Evolutionary conservation across 176 grass and related monocot species (phyloP), one percentile per base, ranked within the genome.

Genomic region (Saccharum officinarum): DNA sequence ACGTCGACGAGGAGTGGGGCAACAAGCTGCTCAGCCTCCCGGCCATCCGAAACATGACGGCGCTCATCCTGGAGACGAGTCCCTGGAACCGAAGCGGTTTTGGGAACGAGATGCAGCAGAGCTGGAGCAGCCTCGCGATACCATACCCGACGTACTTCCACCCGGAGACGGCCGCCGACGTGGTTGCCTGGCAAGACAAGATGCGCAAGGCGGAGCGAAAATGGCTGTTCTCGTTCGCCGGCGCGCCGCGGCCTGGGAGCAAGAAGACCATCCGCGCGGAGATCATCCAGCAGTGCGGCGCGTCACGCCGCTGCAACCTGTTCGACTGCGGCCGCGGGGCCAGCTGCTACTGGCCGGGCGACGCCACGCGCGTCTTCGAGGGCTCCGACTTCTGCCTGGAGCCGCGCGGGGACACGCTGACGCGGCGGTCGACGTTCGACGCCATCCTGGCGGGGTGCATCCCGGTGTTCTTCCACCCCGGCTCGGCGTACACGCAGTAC

Each of bases 351-450:
- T 34, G 2, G 34, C 34, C 34, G 34, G 34, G 34, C 34, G 34
- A 0, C 34, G 3, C 0, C 3, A 36, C 0, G 34, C 34, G 34
- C 34, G 73, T 36, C 59, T 34, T 36, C 34, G 34, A 36, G 34
- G 0, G 34, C 34, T 36, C 34, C 0, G 0, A 0, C 34, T 36
- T 36, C 34, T 36, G 34, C 34, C 34, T 36, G 3, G 0, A 36
- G 34, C 34, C 34, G 34, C 34, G 34, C 34, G 34, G 34, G 3
- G 34, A 36, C 34, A 36, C 34, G 3, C 2, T 74, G 34, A 95
- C 93, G 26, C 91, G 93, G 63, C 84, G 83, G 75, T 95, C 93
- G 0, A 73, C 88, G 25, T 95, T 95, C 64, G 93, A 95, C 76
- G 49, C 93, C 20, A 85, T 92, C 71, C 73, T 88, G 11, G 86